phyloP scores from a whole-genome alignment of 1,284 basidiomycete species.

The Takashimella tepidaria region DNA sequence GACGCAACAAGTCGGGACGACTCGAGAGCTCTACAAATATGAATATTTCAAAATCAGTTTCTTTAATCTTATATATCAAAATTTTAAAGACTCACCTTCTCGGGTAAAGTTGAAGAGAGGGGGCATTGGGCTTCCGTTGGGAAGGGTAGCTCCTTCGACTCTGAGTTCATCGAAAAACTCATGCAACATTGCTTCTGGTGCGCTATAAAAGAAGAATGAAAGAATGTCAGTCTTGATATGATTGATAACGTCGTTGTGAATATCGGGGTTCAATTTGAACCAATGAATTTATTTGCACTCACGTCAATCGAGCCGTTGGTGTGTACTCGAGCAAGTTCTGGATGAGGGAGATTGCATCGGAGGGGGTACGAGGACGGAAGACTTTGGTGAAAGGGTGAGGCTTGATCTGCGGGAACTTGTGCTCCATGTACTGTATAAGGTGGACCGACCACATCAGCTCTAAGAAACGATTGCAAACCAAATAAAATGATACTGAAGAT shows the following conservation, averaged over 20 bases:
- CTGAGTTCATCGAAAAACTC: slow-evolving; percentile 97
- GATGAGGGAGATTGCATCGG: slow-evolving; percentile 94
- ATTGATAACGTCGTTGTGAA: too few species aligned
- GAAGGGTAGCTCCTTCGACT: slow-evolving; percentile 83
- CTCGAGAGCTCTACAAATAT: slow-evolving; percentile 85
- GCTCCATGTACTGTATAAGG: slow-evolving; percentile 93
- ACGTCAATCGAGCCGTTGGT: slow-evolving; percentile 75
- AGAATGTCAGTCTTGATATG: too few species aligned
- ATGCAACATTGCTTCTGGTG: slow-evolving; percentile 90
- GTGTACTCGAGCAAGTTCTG: slow-evolving; percentile 96
- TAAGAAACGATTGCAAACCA: too few species aligned
- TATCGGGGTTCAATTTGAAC: too few species aligned
- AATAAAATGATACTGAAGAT: too few species aligned
- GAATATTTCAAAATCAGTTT: too few species aligned
- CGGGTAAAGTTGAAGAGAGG: slow-evolving; percentile 92
- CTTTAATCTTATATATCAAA: too few species aligned
- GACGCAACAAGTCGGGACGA: slow-evolving; percentile 85
- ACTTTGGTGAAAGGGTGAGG: slow-evolving; percentile 96
- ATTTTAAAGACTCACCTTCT: slow-evolving; percentile 81
- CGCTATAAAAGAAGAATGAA: too few species aligned
- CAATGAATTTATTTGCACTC: too few species aligned
- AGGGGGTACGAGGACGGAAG: slow-evolving; percentile 93
- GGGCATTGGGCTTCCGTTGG: slow-evolving; percentile 94
- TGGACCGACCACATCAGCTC: too few species aligned
- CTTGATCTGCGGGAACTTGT: slow-evolving; percentile 99